These are phyloP conservation scores for Auricularia sp. DNA, from an alignment of 768 basidiomycete species.

Conservation along the genomic window DNA sequence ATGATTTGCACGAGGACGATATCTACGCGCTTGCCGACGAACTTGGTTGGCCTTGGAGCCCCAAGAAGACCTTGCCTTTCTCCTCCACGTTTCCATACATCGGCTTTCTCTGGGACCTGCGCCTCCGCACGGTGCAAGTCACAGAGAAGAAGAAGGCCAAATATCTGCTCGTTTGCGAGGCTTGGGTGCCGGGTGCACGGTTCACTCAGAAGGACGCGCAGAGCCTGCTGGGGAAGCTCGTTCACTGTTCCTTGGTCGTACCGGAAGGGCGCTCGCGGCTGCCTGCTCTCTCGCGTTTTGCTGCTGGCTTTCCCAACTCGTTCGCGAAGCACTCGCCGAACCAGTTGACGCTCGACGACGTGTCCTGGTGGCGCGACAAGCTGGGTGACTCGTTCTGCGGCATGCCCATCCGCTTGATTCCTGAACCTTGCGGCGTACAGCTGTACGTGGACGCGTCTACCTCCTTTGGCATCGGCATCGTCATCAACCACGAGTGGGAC, in stretches of 20 bases:
- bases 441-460: slow-evolving; percentile 34
- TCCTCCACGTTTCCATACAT: slow-evolving; percentile 22
- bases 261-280: neutral
- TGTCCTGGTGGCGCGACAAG: neutral
- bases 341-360: neutral
- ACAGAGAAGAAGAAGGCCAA: slow-evolving; percentile 21
- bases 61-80: slow-evolving; percentile 21
- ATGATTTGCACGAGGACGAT: slow-evolving; percentile 12
- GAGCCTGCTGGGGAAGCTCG: slow-evolving; percentile 8
- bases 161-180: slow-evolving; percentile 17
- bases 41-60: slow-evolving; percentile 29
- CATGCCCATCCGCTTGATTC: slow-evolving; percentile 11
- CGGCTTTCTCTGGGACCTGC: slow-evolving; percentile 28
- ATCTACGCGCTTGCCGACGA: slow-evolving; percentile 18
- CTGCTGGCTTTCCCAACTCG: neutral
- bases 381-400: neutral
- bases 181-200: slow-evolving; percentile 6
- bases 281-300: neutral
- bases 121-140: slow-evolving; percentile 19
- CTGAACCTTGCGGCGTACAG: slow-evolving; percentile 13
- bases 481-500: slow-evolving; percentile 25
- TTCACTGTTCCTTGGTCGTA: neutral
- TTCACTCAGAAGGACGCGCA: slow-evolving; percentile 2
- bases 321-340: neutral
- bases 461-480: slow-evolving; percentile 31